Conservation (phyloP, 2,329 filamentous ascomycete species). For the Teratosphaeria zuluensis region DNA sequence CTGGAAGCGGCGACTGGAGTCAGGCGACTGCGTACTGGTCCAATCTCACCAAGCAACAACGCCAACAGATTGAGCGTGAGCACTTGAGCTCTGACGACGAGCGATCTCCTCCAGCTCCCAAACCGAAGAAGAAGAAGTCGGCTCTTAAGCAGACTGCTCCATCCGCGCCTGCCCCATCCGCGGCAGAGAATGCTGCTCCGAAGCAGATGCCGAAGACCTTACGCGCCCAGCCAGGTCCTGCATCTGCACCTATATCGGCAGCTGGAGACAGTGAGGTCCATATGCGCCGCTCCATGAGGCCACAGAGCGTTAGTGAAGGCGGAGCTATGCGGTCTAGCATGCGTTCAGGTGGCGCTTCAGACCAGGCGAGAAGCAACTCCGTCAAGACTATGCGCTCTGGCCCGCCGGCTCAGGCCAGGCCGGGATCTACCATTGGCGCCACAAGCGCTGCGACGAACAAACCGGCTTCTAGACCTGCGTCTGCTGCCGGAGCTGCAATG, state of each 20-base stretch:
- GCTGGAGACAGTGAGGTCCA: conserved; percentile 15
- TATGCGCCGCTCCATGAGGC: conserved; percentile 31
- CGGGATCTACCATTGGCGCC: conserved; percentile 2
- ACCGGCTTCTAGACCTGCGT: not conserved
- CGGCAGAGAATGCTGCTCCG: not conserved
- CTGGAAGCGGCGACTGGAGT: conserved; percentile 48
- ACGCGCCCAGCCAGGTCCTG: conserved; percentile 13
- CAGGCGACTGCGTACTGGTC: conserved; percentile 62
- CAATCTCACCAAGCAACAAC: conserved; percentile 52
- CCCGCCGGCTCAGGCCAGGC: conserved; percentile 6
- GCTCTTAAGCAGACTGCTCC: conserved; percentile 14
- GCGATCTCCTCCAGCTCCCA: conserved; percentile 16
- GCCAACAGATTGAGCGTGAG: conserved; percentile 52
- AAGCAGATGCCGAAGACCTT: conserved; percentile 31
- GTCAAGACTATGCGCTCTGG: conserved; percentile 1
- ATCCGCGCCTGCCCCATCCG: conserved; percentile 1
- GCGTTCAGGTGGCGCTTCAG: conserved; percentile 1
- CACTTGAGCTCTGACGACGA: conserved; percentile 26
- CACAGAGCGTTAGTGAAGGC: conserved; percentile 19
- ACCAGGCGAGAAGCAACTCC: not conserved
- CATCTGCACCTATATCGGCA: not conserved
- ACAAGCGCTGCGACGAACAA: not conserved
- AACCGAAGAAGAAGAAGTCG: conserved; percentile 33
- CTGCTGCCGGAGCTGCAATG: not conserved
- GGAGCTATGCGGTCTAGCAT: not conserved